Evolutionary conservation across 202 grass and related monocot genomes (phyloP), one percentile per base, ranked within the genome.

Genomic region (Setaria viridis): DNA sequence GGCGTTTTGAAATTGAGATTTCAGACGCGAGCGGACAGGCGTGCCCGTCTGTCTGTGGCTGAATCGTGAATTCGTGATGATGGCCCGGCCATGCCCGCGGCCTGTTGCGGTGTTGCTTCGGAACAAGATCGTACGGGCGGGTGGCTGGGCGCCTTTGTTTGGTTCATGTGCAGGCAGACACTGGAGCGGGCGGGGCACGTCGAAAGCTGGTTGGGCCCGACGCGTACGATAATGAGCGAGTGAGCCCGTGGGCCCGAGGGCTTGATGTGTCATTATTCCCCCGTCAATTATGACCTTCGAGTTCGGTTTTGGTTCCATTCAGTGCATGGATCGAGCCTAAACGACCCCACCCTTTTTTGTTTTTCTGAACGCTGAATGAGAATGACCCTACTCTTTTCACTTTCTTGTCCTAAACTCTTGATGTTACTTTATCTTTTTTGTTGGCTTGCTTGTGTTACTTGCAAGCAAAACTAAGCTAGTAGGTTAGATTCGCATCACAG

Each of bases 281-380:
- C 62, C 89, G 34, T 11, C 19, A 71, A 87, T 87, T 87, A 70
- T 65, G 63, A 3, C 32, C 30, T 32, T 15, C 49, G 59, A 74
- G 74, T 84, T 84, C 62, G 76, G 74, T 80, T 87, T 80, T 71
- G 62, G 81, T 71, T 87, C 85, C 85, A 90, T 80, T 76, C 62
- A 33, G 84, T 60, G 89, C 75, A 87, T 60, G 84, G 81, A 68
- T 43, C 53, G 63, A 55, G 48, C 78, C 33, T 7, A 67, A 51
- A 6, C 7, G 78, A 43, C 70, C 71, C 67, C 71, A 74, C 71
- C 2, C 1, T 25, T 25, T 33, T 35, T 21, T 72, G 4, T 7
- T 1, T n/a, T 6, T 75, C 55, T 12, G 9, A 19, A 37, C 30
- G 29, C 15, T 34, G 45, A 33, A 3, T 10, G 69, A n/a, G 14